Conservation (phyloP, 1,284 basidiomycete genomes). For the Irpex rosettiformis region DNA sequence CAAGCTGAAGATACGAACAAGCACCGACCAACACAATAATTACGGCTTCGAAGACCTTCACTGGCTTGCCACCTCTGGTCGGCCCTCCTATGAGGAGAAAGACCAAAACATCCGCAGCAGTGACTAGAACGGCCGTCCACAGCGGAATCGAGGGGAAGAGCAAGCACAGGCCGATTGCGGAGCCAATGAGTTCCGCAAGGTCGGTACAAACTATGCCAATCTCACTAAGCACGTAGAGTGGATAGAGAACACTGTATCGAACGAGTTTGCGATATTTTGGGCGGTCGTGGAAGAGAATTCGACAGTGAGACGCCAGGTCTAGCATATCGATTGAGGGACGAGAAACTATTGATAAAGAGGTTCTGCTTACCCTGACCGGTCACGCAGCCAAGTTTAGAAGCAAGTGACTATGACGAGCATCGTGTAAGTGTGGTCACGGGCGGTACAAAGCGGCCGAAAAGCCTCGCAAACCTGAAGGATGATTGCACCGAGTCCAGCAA, state of each 20-base stretch:
- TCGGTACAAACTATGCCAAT: conserved; percentile 80
- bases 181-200: conserved; percentile 74
- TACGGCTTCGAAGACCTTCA: conserved; percentile 69
- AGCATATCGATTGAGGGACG: background rate
- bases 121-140: conserved; percentile 81
- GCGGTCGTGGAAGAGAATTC: conserved; percentile 65
- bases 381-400: conserved; percentile 61
- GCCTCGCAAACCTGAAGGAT: conserved; percentile 53
- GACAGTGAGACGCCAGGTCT: conserved; percentile 72
- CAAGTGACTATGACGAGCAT: conserved; percentile 44
- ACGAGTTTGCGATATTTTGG: conserved; percentile 56
- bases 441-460: too few species aligned
- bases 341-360: background rate
- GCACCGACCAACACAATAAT: conserved; percentile 57
- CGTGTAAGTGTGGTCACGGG: too few species aligned
- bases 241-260: conserved; percentile 65
- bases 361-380: conserved; percentile 54
- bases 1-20: conserved; percentile 18
- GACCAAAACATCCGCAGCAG: conserved; percentile 80
- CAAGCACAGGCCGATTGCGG: conserved; percentile 76
- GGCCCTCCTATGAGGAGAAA: conserved; percentile 65
- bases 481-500: conserved; percentile 80
- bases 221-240: conserved; percentile 67
- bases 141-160: conserved; percentile 81
- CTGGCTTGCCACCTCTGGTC: conserved; percentile 54